These are phyloP conservation scores for Trichoderma orchidacearum DNA, from an alignment of 495 filamentous ascomycete species.

Conservation along the genomic window DNA sequence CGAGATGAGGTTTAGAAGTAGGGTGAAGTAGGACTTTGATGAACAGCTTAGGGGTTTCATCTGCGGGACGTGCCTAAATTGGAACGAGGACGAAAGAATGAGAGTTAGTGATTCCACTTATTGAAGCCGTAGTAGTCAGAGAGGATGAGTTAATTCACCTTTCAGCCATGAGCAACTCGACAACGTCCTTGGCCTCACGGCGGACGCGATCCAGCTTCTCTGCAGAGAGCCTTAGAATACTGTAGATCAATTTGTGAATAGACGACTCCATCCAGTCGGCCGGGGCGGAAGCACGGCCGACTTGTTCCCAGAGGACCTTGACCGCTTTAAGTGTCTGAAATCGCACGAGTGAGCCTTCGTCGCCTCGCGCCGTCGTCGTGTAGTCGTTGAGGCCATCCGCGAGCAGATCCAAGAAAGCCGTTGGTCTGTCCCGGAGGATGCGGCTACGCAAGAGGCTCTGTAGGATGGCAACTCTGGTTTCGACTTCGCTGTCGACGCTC, in stretches of 20 bases:
- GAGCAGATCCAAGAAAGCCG: conserved; percentile 23
- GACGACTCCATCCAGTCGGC: conserved; percentile 2
- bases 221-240: conserved; percentile 54
- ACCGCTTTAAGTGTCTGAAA: conserved; percentile 60
- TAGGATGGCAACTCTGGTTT: conserved; percentile 45
- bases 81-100: neutral
- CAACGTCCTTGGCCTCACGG: conserved; percentile 41
- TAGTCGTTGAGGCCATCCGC: conserved; percentile 66
- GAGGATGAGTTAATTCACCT: conserved; percentile 13
- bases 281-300: conserved; percentile 5
- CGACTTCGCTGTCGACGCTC: conserved; percentile 31
- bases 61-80: no score
- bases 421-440: conserved; percentile 17
- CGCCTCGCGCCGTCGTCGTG: conserved; percentile 71
- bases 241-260: conserved; percentile 19
- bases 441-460: conserved; percentile 39
- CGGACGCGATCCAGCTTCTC: conserved; percentile 88
- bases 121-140: neutral
- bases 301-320: conserved; percentile 23
- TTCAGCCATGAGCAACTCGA: conserved; percentile 20
- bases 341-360: conserved; percentile 74
- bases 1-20: conserved; percentile 28
- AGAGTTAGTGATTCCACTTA: neutral
- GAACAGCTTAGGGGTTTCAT: conserved; percentile 22
- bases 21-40: conserved; percentile 35